Evolutionary conservation across 176 grass and related monocot species (phyloP), one percentile per base, ranked within the genome.

Genomic region (Carex kokanica): DNA sequence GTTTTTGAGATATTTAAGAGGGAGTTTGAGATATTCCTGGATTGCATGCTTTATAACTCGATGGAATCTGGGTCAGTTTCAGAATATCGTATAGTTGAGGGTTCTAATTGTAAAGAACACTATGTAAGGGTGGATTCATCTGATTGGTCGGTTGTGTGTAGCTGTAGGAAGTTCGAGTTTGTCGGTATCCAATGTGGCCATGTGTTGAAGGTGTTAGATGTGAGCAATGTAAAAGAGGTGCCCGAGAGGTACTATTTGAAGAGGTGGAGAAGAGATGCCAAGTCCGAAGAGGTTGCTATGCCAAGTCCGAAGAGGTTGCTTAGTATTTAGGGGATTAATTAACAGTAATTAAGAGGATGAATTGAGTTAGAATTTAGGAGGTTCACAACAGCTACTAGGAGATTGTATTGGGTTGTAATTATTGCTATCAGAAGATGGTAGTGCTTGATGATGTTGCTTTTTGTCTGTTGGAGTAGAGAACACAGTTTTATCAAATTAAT

Each of bases 111-210:
- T 40, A 83, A 87, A 80, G 85, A 87, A 27, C 71, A 89, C 24
- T 60, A 73, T 83, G 86, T 86, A 60, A 80, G 57, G 36, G 66
- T 85, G 10, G 83, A 86, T 38, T 81, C 85, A 8, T 81, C 82
- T 34, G 86, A 83, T 88, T 69, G 79, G 63, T 88, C 88, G 21
- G 83, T 88, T 31, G 64, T 47, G 13, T 93, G 88, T 78, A 90
- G 47, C 66, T 93, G 91, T 85, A 90, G 85, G 72, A 93, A 90
- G 31, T 90, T 93, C 58, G 88, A 93, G n/a, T 88, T 90, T 84
- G 40, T 84, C 1, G 85, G 86, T 0, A 52, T 93, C 54, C 81
- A 86, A 7, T 93, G 88, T 51, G 59, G 80, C 52, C 91, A 93
- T 78, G 83, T 86, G 25, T 77, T 90, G 31, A 93, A 93, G 59